A percentile compares a stretch with the other conserved stretches of the same genome.
Conservation (phyloP, 106 monocot genomes). For the Platanthera guangdongensis region DNA sequence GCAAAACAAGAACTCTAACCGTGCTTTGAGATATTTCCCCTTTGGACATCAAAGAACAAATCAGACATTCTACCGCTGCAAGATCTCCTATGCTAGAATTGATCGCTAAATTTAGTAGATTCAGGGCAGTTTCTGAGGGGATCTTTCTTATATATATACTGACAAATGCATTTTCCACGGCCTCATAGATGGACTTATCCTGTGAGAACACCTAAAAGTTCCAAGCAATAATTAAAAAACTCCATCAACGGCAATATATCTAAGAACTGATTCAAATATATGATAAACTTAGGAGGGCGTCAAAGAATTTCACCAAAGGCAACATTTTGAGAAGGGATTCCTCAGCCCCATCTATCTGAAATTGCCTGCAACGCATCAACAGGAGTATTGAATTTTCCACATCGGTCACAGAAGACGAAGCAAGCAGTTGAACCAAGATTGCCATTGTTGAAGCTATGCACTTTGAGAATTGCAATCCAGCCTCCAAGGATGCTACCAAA, state of each 20-base stretch:
- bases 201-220: conserved; percentile 73
- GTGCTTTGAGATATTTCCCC: conserved; percentile 73
- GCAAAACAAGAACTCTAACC: conserved; percentile 29
- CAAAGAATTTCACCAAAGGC: conserved; percentile 64
- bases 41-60: conserved; percentile 67
- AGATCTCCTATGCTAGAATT: conserved; percentile 82
- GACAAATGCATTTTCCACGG: conserved; percentile 89
- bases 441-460: conserved; percentile 68
- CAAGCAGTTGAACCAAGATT: conserved; percentile 70
- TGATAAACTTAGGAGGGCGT: not conserved
- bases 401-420: conserved; percentile 80
- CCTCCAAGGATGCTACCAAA: conserved; percentile 89
- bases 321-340: conserved; percentile 81
- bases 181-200: conserved; percentile 91
- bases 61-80: conserved; percentile 71
- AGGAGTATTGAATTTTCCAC: conserved; percentile 87
- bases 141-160: conserved; percentile 71
- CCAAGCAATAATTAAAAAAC: conserved; percentile 1
- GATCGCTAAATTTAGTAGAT: conserved; percentile 55
- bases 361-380: conserved; percentile 91
- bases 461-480: conserved; percentile 73
- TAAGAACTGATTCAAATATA: not conserved
- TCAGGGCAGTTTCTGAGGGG: conserved; percentile 71
- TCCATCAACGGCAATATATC: not conserved
- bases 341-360: conserved; percentile 97